phyloP scores from a whole-genome alignment of 2,329 filamentous ascomycete genomes.

The Penicillium capsulatum region DNA sequence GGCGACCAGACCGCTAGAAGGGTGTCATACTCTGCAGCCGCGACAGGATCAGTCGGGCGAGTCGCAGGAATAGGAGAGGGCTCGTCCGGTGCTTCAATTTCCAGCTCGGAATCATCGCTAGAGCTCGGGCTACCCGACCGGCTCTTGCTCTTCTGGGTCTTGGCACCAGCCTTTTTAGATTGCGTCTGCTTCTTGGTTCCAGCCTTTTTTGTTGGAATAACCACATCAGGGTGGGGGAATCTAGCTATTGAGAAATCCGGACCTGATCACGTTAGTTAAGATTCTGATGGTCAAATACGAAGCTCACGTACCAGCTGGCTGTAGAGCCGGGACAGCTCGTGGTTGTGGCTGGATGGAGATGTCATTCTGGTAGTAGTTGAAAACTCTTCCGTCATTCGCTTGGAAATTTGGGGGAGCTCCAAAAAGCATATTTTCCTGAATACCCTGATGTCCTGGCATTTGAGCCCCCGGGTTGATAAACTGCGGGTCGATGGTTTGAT shows the following conservation, averaged over 20 bases:
- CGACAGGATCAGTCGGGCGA: constrained; percentile 51
- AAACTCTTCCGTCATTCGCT: constrained; percentile 23
- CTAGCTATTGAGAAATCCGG: not conserved
- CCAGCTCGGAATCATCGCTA: constrained; percentile 46
- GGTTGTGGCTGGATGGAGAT: constrained; percentile 22
- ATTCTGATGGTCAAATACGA: not conserved
- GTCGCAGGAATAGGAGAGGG: constrained; percentile 52
- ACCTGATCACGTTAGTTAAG: not conserved
- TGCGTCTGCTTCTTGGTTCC: constrained; percentile 20
- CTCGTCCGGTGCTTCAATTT: constrained; percentile 51
- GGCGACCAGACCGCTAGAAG: constrained; percentile 60
- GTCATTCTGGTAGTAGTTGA: constrained; percentile 28
- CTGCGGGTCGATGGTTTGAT: constrained; percentile 41
- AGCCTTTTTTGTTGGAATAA: constrained; percentile 17
- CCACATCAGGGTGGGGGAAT: constrained; percentile 8
- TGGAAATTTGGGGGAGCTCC: constrained; percentile 27
- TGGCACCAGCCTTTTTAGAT: constrained; percentile 12
- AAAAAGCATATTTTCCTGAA: constrained; percentile 29
- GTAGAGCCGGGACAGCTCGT: not conserved
- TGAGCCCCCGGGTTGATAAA: constrained; percentile 33
- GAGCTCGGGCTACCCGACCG: constrained; percentile 49
- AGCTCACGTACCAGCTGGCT: not conserved
- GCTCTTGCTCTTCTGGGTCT: constrained; percentile 20
- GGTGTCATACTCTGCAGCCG: constrained; percentile 55
- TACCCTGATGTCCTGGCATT: constrained; percentile 20